Percentiles rank a stretch among this genome's conserved stretches.
phyloP scores from a whole-genome alignment of 208 protist genomes.

The Crithidia fasciculata region DNA sequence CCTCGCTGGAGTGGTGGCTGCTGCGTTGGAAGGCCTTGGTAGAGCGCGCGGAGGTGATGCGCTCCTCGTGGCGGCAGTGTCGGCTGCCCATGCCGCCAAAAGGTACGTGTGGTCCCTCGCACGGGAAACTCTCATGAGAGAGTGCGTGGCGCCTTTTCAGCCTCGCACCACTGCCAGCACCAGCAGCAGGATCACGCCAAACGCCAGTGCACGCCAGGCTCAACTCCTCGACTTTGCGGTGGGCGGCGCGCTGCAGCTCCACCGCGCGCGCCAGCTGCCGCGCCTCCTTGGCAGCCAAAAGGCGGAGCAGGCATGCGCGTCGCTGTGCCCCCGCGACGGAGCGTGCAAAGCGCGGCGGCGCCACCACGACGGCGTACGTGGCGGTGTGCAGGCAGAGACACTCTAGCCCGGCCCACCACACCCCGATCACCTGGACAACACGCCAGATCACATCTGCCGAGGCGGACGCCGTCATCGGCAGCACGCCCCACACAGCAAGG shows the following conservation, averaged over 20 bases:
- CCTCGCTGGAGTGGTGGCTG: neutral
- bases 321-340: neutral
- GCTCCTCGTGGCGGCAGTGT: slow-evolving; percentile 5
- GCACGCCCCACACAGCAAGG: slow-evolving; percentile 14
- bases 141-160: neutral
- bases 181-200: too few relatives aligned
- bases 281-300: slow-evolving; percentile 5
- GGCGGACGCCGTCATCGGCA: neutral
- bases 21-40: neutral
- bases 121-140: neutral
- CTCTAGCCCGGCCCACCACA: slow-evolving; percentile 35
- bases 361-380: neutral
- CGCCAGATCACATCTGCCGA: slow-evolving; percentile 1
- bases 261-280: slow-evolving; percentile 10
- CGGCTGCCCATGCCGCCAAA: slow-evolving; percentile 26
- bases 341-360: neutral
- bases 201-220: slow-evolving; percentile 11
- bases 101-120: slow-evolving; percentile 1
- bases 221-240: slow-evolving; percentile 24
- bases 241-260: slow-evolving; percentile 14
- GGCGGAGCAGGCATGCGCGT: neutral
- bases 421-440: slow-evolving; percentile 10
- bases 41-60: neutral
- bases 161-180: too few relatives aligned
- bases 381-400: slow-evolving; percentile 18